Percentiles rank a stretch among this genome's conserved stretches.
Conservation (phyloP, 108 stramenopile genomes). For the Skeletonema potamos region DNA sequence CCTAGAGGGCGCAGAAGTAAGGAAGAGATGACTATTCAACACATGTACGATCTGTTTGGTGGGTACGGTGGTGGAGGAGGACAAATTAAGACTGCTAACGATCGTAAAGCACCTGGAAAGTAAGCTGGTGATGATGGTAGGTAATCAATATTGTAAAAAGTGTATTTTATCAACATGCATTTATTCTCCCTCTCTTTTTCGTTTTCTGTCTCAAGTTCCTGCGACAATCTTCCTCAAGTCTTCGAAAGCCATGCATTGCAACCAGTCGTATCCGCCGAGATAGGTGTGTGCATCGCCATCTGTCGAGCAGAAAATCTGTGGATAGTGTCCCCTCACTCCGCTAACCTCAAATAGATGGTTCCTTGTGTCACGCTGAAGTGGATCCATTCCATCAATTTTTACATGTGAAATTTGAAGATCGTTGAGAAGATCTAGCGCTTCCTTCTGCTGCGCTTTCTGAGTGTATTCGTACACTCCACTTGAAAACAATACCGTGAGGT, state of each 20-base stretch:
- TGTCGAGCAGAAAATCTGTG: conserved; percentile 36
- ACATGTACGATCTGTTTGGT: conserved; percentile 62
- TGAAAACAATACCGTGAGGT: conserved; percentile 6
- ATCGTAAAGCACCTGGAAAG: conserved; percentile 60
- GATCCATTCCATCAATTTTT: conserved; percentile 59
- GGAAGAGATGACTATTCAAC: conserved; percentile 62
- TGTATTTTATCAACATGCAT: background rate
- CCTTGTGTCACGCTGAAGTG: conserved; percentile 17
- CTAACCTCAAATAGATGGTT: conserved; percentile 28
- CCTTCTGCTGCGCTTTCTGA: conserved; percentile 20
- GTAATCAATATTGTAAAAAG: background rate
- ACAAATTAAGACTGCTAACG: conserved; percentile 59
- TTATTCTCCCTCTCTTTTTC: background rate
- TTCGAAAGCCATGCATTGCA: background rate
- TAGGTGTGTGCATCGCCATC: background rate
- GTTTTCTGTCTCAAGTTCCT: background rate
- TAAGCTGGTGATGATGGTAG: conserved; percentile 6
- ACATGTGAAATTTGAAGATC: conserved; percentile 27
- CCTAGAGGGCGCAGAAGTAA: conserved; percentile 49
- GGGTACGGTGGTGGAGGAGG: conserved; percentile 60
- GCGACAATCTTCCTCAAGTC: conserved; percentile 9
- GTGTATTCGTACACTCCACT: conserved; percentile 16
- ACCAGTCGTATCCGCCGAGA: conserved; percentile 41
- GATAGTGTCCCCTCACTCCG: conserved; percentile 45
- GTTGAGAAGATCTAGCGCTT: conserved; percentile 5